Evolutionary conservation across 305 asterid species (phyloP).

Genomic region (Coffea humblotiana): DNA sequence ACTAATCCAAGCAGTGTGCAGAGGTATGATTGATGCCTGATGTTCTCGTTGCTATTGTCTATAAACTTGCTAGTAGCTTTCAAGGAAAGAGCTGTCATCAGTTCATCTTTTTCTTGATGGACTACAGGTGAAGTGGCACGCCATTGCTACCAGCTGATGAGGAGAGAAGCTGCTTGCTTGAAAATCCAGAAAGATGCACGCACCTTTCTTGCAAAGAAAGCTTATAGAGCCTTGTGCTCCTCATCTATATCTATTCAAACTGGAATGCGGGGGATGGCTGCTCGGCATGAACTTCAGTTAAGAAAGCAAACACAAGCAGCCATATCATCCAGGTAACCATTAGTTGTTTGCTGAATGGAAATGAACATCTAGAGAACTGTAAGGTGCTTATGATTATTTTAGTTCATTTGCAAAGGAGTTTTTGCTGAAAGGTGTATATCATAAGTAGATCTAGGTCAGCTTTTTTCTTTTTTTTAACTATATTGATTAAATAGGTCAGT

Average conservation of each 20-base stretch:
- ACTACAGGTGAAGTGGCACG: slow-evolving; percentile 66
- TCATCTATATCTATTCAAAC: slow-evolving; percentile 65
- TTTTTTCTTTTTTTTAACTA: background rate
- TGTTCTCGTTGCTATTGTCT: background rate
- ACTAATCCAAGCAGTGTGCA: slow-evolving; percentile 65
- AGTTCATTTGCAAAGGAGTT: background rate
- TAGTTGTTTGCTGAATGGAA: background rate
- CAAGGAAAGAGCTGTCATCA: background rate
- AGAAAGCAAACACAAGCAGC: slow-evolving; percentile 53
- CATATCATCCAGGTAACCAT: slow-evolving; percentile 56
- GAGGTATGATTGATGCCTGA: slow-evolving; percentile 51
- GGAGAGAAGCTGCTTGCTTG: slow-evolving; percentile 67
- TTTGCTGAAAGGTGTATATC: background rate
- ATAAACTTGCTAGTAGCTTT: background rate
- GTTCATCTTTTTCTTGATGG: slow-evolving; percentile 7
- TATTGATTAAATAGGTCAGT: background rate
- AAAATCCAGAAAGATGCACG: slow-evolving; percentile 67
- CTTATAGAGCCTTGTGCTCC: slow-evolving; percentile 38
- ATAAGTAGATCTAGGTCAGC: background rate
- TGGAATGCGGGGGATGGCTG: slow-evolving; percentile 64
- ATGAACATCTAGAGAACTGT: background rate
- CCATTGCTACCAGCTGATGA: slow-evolving; percentile 39
- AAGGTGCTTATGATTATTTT: background rate
- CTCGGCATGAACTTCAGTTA: slow-evolving; percentile 50
- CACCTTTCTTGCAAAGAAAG: slow-evolving; percentile 50